Evolutionary conservation across 2,329 filamentous ascomycete genomes (phyloP).

Genomic region (Microdochium bolleyi): DNA sequence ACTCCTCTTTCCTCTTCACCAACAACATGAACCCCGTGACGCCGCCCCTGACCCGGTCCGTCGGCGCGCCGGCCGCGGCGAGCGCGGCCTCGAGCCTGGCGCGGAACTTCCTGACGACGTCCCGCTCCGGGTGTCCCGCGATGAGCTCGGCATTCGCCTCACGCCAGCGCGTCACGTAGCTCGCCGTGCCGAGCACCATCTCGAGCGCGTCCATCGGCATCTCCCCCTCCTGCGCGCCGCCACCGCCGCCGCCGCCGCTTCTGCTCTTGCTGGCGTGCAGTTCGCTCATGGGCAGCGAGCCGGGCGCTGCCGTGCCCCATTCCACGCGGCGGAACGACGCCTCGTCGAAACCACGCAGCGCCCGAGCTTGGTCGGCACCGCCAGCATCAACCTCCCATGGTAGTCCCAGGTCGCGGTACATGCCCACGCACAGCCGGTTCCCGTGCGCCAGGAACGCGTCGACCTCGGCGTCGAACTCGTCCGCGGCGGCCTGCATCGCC

Average conservation of each 20-base stretch:
- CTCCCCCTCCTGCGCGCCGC: slow-evolving; percentile 10
- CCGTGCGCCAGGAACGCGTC: slow-evolving; percentile 28
- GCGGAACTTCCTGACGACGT: slow-evolving; percentile 19
- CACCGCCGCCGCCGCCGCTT: slow-evolving; percentile 22
- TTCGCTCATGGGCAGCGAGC: background rate
- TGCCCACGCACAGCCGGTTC: slow-evolving; percentile 28
- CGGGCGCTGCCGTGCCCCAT: slow-evolving; percentile 26
- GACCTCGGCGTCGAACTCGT: slow-evolving; percentile 27
- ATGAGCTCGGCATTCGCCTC: slow-evolving; percentile 31
- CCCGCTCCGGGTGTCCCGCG: slow-evolving; percentile 25
- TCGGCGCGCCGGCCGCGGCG: background rate
- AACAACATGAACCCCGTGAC: background rate
- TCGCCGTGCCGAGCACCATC: slow-evolving; percentile 25
- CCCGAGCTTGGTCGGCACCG: slow-evolving; percentile 9
- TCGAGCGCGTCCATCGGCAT: slow-evolving; percentile 25
- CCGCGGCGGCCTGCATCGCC: slow-evolving; percentile 31
- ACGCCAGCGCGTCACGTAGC: slow-evolving; percentile 33
- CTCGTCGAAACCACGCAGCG: slow-evolving; percentile 26
- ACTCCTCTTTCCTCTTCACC: background rate
- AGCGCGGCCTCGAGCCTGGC: background rate
- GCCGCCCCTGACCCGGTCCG: background rate
- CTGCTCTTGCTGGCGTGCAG: slow-evolving; percentile 6
- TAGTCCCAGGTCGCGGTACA: slow-evolving; percentile 34
- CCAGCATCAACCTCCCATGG: slow-evolving; percentile 36
- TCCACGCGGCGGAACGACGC: slow-evolving; percentile 28